Evolutionary conservation across 2,329 filamentous ascomycete genomes (phyloP).

Genomic region (Nakataea oryzae): DNA sequence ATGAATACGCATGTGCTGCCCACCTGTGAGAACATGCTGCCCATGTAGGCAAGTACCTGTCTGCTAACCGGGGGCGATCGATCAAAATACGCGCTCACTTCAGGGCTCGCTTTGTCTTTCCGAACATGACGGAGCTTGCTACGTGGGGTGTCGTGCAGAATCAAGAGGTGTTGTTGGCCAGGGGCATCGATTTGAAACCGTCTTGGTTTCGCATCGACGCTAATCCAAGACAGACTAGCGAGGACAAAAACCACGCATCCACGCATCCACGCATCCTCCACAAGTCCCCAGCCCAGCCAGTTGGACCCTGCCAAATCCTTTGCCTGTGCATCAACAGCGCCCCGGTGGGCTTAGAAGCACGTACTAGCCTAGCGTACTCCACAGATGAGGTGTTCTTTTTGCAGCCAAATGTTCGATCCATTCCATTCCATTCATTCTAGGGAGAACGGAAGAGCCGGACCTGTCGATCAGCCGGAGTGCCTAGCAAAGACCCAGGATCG

Average conservation of each 20-base stretch:
- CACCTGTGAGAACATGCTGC: too few species aligned
- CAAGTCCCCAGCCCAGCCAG: too few species aligned
- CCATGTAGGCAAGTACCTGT: too few species aligned
- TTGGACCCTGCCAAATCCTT: background rate
- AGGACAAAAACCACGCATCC: background rate
- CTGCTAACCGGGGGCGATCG: too few species aligned
- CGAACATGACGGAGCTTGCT: background rate
- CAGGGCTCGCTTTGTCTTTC: background rate
- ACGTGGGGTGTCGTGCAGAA: background rate
- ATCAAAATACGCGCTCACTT: background rate
- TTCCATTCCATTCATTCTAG: background rate
- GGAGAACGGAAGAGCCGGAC: background rate
- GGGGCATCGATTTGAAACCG: background rate
- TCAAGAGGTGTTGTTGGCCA: background rate
- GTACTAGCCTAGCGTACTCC: too few species aligned
- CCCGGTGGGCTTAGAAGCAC: too few species aligned
- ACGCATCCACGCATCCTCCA: too few species aligned
- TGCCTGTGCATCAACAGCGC: too few species aligned
- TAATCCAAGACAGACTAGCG: background rate
- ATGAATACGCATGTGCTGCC: too few species aligned
- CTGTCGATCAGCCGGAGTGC: background rate
- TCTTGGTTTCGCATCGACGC: background rate
- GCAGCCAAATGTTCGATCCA: too few species aligned
- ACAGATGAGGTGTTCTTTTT: too few species aligned
- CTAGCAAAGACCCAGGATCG: too few species aligned